Evolutionary conservation across 2,329 filamentous ascomycete genomes (phyloP).

Genomic region (Endothia cerciana): DNA sequence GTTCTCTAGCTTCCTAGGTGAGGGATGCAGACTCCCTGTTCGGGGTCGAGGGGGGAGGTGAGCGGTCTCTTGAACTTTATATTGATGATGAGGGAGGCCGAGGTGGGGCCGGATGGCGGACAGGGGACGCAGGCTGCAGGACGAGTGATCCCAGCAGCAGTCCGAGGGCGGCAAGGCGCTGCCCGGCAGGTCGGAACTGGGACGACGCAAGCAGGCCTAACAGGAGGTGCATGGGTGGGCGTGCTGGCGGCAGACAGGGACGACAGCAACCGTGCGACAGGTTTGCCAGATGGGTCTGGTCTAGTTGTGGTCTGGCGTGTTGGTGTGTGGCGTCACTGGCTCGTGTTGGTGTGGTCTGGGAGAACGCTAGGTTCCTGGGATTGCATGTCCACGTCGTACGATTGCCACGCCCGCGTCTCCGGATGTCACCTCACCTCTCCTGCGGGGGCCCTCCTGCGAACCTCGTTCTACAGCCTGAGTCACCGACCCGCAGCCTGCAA

Average conservation of each 20-base stretch:
- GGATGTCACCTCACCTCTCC: slow-evolving; percentile 9
- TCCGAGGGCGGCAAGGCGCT: background rate
- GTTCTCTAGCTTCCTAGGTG: no score
- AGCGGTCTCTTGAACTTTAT: slow-evolving; percentile 9
- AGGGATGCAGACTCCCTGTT: background rate
- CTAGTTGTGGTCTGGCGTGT: background rate
- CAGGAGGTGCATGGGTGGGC: no score
- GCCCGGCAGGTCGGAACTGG: slow-evolving; percentile 6
- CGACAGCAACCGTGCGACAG: background rate
- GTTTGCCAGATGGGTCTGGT: background rate
- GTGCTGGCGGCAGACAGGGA: background rate
- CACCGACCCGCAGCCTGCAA: background rate
- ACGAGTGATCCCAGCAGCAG: background rate
- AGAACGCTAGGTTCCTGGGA: background rate
- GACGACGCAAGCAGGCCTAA: background rate
- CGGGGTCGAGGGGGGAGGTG: slow-evolving; percentile 9
- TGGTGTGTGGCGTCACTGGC: background rate
- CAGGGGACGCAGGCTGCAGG: background rate
- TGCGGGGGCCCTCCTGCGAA: background rate
- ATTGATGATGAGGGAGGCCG: background rate
- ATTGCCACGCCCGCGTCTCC: slow-evolving; percentile 7
- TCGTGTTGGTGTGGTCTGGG: background rate
- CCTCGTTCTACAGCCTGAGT: background rate
- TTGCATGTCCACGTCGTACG: slow-evolving; percentile 17
- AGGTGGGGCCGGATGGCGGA: slow-evolving; percentile 5